Conservation (phyloP, 1,284 basidiomycete species). For the Lentinus polychrous region DNA sequence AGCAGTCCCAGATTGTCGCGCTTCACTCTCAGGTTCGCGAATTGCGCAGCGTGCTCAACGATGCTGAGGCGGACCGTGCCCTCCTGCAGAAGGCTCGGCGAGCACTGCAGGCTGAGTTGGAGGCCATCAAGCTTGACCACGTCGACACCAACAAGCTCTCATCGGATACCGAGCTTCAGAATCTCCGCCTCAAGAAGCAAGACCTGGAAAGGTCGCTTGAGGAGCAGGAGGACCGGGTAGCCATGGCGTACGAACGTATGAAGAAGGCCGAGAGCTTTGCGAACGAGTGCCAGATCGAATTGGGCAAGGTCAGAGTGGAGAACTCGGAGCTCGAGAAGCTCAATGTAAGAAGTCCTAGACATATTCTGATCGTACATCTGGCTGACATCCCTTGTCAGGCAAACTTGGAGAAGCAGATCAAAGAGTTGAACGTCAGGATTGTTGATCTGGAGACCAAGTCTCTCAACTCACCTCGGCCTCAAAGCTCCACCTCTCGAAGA, state of each 20-base stretch:
- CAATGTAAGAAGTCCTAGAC: conserved; percentile 47
- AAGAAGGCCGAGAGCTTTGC: conserved; percentile 75
- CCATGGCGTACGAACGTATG: conserved; percentile 69
- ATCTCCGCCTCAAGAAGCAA: conserved; percentile 70
- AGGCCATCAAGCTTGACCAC: conserved; percentile 71
- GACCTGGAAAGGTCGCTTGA: conserved; percentile 75
- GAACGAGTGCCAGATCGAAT: conserved; percentile 67
- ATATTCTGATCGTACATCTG: conserved; percentile 4
- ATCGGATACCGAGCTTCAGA: conserved; percentile 70
- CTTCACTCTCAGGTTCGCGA: conserved; percentile 83
- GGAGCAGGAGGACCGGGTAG: conserved; percentile 68
- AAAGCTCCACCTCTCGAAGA: conserved; percentile 39
- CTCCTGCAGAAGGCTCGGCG: conserved; percentile 79
- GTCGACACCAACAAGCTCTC: conserved; percentile 66
- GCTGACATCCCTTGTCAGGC: conserved; percentile 39
- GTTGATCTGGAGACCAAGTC: conserved; percentile 79
- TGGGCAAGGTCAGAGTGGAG: conserved; percentile 68
- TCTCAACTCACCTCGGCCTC: conserved; percentile 55
- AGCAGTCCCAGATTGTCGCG: conserved; percentile 77
- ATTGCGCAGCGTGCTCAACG: conserved; percentile 72
- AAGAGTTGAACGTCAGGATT: conserved; percentile 74
- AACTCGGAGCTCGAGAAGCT: conserved; percentile 72
- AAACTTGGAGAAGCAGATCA: conserved; percentile 74
- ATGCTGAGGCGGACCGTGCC: conserved; percentile 75
- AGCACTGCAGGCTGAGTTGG: conserved; percentile 71